Percentiles rank a stretch among this genome's conserved stretches.
Conservation (phyloP, 306 rosid species). For the Neltuma alba region DNA sequence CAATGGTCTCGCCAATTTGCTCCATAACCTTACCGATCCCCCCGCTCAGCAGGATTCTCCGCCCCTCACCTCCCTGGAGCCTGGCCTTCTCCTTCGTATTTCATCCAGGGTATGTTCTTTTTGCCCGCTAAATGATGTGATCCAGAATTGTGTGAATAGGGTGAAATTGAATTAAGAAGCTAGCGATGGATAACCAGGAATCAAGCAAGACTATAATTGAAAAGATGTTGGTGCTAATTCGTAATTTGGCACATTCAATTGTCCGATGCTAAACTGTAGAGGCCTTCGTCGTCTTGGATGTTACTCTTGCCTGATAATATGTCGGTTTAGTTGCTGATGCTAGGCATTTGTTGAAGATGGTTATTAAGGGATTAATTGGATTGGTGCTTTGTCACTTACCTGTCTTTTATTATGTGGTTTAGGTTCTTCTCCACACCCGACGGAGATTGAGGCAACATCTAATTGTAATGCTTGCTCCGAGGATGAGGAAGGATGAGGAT, state of each 20-base stretch:
- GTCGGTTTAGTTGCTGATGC: not conserved
- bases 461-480: slow-evolving; percentile 33
- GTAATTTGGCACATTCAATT: not conserved
- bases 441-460: slow-evolving; percentile 36
- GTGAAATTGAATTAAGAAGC: not conserved
- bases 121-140: not conserved
- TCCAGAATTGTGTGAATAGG: not conserved
- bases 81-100: slow-evolving; percentile 62
- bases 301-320: not conserved
- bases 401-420: slow-evolving; percentile 2
- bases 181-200: not conserved
- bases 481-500: slow-evolving; percentile 52
- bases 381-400: not conserved
- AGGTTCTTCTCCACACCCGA: slow-evolving; percentile 49
- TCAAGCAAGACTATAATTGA: not conserved
- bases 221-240: not conserved
- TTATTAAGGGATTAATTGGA: not conserved
- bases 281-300: not conserved
- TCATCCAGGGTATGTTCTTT: slow-evolving; percentile 46
- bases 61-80: slow-evolving; percentile 50
- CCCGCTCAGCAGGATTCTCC: slow-evolving; percentile 49
- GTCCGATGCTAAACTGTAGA: not conserved
- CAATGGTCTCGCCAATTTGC: slow-evolving; percentile 45
- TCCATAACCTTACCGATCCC: slow-evolving; percentile 56
- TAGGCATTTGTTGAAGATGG: not conserved